Evolutionary conservation across 768 basidiomycete genomes (phyloP).

Genomic region (Gyrodon lividus): DNA sequence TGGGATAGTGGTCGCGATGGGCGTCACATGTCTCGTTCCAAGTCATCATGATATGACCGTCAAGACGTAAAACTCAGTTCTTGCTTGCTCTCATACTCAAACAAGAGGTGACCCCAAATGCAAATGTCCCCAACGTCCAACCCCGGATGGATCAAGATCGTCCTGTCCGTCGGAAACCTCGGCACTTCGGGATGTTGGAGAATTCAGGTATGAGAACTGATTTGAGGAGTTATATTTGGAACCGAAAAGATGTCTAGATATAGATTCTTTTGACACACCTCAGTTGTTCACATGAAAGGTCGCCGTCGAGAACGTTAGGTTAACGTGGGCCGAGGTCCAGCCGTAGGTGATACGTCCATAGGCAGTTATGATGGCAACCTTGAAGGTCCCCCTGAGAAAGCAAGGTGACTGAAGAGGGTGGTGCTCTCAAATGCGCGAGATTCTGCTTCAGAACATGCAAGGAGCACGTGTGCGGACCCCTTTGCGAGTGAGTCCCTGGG

Average conservation of each 20-base stretch:
- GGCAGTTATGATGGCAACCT: too few species aligned
- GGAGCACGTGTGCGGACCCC: neutral
- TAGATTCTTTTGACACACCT: neutral
- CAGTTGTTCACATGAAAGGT: neutral
- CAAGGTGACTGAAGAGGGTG: neutral
- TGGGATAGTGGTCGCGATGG: too few species aligned
- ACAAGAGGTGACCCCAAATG: too few species aligned
- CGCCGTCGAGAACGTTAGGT: conserved; percentile 6
- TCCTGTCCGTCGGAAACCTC: too few species aligned
- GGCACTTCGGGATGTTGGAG: too few species aligned
- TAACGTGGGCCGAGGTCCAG: neutral
- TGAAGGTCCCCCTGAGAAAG: neutral
- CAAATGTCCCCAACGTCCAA: too few species aligned
- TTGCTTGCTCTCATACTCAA: too few species aligned
- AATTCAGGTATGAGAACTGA: neutral
- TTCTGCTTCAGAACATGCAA: neutral
- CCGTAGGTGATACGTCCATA: neutral
- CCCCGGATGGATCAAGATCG: too few species aligned
- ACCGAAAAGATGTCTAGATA: neutral
- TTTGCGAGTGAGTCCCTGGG: neutral
- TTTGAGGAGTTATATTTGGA: neutral
- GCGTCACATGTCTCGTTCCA: too few species aligned
- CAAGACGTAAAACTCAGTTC: too few species aligned
- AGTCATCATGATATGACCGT: too few species aligned
- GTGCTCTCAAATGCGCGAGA: neutral